phyloP scores from a whole-genome alignment of 192 early-diverging fungal genomes.

The Kickxella alabastrina region DNA sequence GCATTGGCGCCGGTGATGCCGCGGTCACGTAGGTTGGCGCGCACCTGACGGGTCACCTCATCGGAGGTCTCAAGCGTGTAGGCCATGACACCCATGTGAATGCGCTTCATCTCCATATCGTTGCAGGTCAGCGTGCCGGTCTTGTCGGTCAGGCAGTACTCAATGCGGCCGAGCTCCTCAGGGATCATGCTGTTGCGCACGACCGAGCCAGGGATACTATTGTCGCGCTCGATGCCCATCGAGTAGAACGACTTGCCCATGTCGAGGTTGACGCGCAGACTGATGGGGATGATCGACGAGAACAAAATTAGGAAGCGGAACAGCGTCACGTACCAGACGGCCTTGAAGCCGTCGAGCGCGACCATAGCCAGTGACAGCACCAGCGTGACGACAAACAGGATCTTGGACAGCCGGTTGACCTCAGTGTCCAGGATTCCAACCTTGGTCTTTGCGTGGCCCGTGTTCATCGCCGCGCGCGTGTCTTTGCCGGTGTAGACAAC shows the following conservation, averaged over 20 bases:
- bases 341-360: conserved; percentile 81
- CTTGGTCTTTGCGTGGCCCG: conserved; percentile 86
- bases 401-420: conserved; percentile 90
- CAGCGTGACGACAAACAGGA: conserved; percentile 82
- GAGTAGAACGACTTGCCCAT: conserved; percentile 96
- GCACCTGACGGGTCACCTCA: conserved; percentile 72
- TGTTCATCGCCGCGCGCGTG: conserved; percentile 95
- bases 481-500: conserved; percentile 90
- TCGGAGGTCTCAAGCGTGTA: conserved; percentile 88
- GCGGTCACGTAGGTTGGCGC: conserved; percentile 33
- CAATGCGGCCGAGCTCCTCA: conserved; percentile 91
- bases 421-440: conserved; percentile 85
- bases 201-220: conserved; percentile 78
- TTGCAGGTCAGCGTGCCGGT: conserved; percentile 95
- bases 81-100: conserved; percentile 95
- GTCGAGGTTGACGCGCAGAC: conserved; percentile 90
- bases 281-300: conserved; percentile 94
- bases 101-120: conserved; percentile 93
- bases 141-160: conserved; percentile 91
- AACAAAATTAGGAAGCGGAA: conserved; percentile 94
- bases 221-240: conserved; percentile 82
- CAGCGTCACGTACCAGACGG: conserved; percentile 86
- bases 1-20: not conserved
- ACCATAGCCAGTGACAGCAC: conserved; percentile 82
- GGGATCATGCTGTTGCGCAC: conserved; percentile 93